Evolutionary conservation across 2,329 filamentous ascomycete species (phyloP), one percentile per base, ranked within the genome.

Genomic region (Neofusicoccum kwambonambiense): DNA sequence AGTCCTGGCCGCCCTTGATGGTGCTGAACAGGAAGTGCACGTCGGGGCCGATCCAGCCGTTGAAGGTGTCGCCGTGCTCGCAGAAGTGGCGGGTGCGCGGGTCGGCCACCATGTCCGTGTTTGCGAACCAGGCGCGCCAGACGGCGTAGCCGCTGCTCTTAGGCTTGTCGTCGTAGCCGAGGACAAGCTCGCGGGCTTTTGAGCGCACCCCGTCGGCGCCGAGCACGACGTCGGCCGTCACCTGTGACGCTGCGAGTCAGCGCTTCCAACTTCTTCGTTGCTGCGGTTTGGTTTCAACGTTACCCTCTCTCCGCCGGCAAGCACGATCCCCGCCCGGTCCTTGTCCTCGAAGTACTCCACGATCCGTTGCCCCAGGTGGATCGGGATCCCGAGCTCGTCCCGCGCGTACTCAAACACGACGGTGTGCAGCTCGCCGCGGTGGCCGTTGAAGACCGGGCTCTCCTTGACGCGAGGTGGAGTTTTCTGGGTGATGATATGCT

Each of bases 401-500:
- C 78, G 79, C 0, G 84, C 85, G 68, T 87, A 84, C 41, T 85
- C 81, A 65, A 86, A 87, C 3, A 88, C 80, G 11, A 87, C 81
- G 60, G 83, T 77, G 67, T 88, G 86, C 63, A 88, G 76, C 73
- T 88, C 86, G 15, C 86, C 86, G 19, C 86, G 74, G 68, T 88
- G 86, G 0, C 86, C 86, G 58, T 88, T 87, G 70, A 87, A 84
- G 9, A 84, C 81, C 0, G 86, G 85, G 12, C 82, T 80, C 15
- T 83, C 80, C 1, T 77, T 77, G 37, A 81, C 73, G 39, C 74
- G 75, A 1, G 76, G 70, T 3, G 83, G 82, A 0, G 79, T 80
- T 60, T 71, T 72, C 65, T 89, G 86, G 65, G 86, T 86, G 64
- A 84, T 81, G 22, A 88, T 81, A 11, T 87, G 80, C 72, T 88